A percentile compares a stretch with the other conserved stretches of the same genome.
These are phyloP conservation scores for Vaccinium darrowii DNA, from an alignment of 148 eudicot species.

Conservation along the genomic window DNA sequence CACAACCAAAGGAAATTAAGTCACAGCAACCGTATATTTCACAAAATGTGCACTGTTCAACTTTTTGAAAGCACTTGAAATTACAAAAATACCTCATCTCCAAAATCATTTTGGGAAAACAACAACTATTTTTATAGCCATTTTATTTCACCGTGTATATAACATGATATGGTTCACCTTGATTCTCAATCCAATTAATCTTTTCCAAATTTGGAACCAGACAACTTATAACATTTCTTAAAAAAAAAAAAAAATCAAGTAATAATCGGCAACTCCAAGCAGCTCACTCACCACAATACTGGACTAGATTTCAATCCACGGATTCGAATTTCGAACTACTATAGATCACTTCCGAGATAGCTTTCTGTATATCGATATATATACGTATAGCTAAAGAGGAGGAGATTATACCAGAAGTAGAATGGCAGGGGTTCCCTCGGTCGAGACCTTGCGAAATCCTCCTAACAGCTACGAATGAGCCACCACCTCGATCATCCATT, in stretches of 20 bases:
- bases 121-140: neutral
- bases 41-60: neutral
- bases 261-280: slow-evolving; percentile 27
- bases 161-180: neutral
- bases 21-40: no score
- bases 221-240: neutral
- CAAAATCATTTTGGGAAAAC: neutral
- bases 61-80: neutral
- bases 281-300: slow-evolving; percentile 31
- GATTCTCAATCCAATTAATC: neutral
- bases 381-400: slow-evolving; percentile 22
- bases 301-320: slow-evolving; percentile 25
- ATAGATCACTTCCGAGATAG: slow-evolving; percentile 10
- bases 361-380: neutral
- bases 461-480: slow-evolving; percentile 95
- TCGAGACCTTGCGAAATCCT: slow-evolving; percentile 80
- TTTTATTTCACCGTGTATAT: neutral
- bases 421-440: slow-evolving; percentile 48
- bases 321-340: slow-evolving; percentile 24
- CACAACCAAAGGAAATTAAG: no score
- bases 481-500: slow-evolving; percentile 82
- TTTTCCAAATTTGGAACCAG: neutral
- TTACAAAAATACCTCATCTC: neutral
- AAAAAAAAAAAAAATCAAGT: slow-evolving; percentile 24
- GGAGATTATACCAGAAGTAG: slow-evolving; percentile 70